Base-by-base conservation (phyloP, 495 filamentous ascomycete genomes). In the Durotheca rogersii region DNA sequence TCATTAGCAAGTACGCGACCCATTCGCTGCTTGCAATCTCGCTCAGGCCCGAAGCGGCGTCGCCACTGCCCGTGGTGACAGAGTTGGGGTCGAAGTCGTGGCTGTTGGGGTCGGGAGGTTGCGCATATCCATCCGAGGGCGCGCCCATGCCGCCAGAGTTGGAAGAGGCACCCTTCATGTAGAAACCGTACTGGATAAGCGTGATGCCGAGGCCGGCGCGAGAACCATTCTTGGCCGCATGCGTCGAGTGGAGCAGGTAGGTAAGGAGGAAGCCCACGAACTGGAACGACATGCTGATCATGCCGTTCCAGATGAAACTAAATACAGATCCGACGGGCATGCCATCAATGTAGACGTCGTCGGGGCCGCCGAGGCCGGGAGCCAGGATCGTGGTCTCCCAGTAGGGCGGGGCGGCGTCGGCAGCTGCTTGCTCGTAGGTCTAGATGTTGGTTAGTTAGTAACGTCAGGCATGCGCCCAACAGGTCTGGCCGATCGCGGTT, bases 341-440 rank as follows among this genome's bases (percentile, higher is more conserved):
- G 56, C 93, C 94, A 65, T 98, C 92, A 32, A 97, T 86, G 66
- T 89, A 98, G 38, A 98, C 93, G 68, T 97, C 93, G 61, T 97
- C 90, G 21, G 79, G 78, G 1, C 85, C 86, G 35, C 84, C 80
- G 41, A 85, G 74, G 21, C 92, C 92, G 5, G 93, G 94, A 2
- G 92, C 89, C 46, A 97, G 79, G 59, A 98, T 96, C 1, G 93
- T 96, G 12, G 92, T 97, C 71, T 98, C 93, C 93, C 93, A 98
- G 68, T 97, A 98, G 2, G 94, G 93, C 0, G 93, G 93, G 27
- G 93, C 90, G 15, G 92, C 89, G 71, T 98, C 93, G 12, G 92
- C 92, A 7, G 93, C 93, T 5, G 93, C 93, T 83, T 96, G 90
- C 79, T 98, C 94, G 72, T 98, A 98, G 15, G 91, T 89, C 90